Evolutionary conservation across 108 stramenopile species (phyloP), one percentile per base, ranked within the genome.

Genomic region (Cylindrotheca closterium): DNA sequence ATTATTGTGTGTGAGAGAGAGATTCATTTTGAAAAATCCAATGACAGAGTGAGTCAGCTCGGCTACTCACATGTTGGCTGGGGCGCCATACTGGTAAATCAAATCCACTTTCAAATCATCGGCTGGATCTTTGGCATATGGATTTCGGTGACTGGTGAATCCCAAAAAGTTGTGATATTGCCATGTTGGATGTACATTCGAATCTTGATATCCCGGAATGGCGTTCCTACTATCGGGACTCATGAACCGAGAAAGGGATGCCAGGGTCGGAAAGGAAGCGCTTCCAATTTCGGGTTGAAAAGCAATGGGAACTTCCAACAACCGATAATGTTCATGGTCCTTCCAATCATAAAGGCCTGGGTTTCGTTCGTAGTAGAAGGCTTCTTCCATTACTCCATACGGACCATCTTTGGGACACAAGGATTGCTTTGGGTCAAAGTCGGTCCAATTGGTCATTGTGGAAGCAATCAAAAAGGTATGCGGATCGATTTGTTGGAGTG

Each of bases 261-360:
- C 15, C 22, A 42, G 52, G 53, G 58, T 48, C 55, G 59, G 37
- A 55, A 70, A 33, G 45, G 55, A 65, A 34, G 47, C 4, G 65
- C 66, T 27, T 47, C 82, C 82, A 25, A 78, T 63, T 58, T 83
- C 82, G n/a, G 82, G 73, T 54, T 83, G 82, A 65, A 83, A 83
- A 15, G 66, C 70, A 55, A 83, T 74, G 4, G 19, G 33, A 24
- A 46, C n/a, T 26, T 31, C 22, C 21, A 63, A 80, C 34, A 70
- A 49, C 15, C 63, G 31, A 18, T 68, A 65, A 42, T 42, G 37
- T 42, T 7, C 7, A 15, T 42, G 37, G 15, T 42, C 15, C 37
- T 42, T 7, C 37, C 37, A 42, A 21, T 53, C 50, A 0, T 59
- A 63, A 12, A 79, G 37, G 30, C 82, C 82, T 33, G 82, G 79